Conservation (phyloP, 2,329 filamentous ascomycete genomes). For the Tolypocladium ovalisporum region DNA sequence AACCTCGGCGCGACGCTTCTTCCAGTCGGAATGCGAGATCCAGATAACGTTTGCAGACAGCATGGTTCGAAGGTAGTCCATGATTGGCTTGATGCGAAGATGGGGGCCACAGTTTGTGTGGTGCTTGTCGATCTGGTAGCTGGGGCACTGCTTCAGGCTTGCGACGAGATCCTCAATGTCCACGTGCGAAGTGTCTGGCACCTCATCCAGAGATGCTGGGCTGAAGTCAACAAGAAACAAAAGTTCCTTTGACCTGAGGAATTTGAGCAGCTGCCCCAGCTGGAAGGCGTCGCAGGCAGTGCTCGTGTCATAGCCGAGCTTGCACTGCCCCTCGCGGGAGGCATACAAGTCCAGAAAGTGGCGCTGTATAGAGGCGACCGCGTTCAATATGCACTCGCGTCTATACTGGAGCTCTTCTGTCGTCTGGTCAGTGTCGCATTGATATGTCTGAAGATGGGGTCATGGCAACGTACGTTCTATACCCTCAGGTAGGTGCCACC, state of each 20-base stretch:
- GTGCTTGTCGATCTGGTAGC: slow-evolving; percentile 64
- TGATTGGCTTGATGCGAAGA: slow-evolving; percentile 51
- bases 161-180: slow-evolving; percentile 51
- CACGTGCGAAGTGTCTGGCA: slow-evolving; percentile 41
- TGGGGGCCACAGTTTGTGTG: slow-evolving; percentile 65
- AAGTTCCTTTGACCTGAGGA: slow-evolving; percentile 51
- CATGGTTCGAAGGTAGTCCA: slow-evolving; percentile 53
- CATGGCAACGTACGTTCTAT: slow-evolving; percentile 47
- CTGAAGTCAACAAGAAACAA: slow-evolving; percentile 48
- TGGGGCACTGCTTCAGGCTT: slow-evolving; percentile 53
- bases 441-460: neutral
- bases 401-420: slow-evolving; percentile 56
- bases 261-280: slow-evolving; percentile 66
- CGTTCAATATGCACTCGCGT: slow-evolving; percentile 55
- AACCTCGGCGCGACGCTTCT: slow-evolving; percentile 22
- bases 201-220: slow-evolving; percentile 29
- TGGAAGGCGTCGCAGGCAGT: slow-evolving; percentile 67
- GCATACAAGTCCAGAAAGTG: slow-evolving; percentile 60
- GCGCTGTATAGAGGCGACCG: slow-evolving; percentile 56
- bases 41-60: slow-evolving; percentile 34
- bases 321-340: slow-evolving; percentile 57
- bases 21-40: slow-evolving; percentile 36
- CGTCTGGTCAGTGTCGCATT: neutral
- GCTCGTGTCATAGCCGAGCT: slow-evolving; percentile 63
- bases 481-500: slow-evolving; percentile 63